Evolutionary conservation across 768 basidiomycete species (phyloP), one percentile per base, ranked within the genome.

Genomic region (Strobilomyces echinocephalus): DNA sequence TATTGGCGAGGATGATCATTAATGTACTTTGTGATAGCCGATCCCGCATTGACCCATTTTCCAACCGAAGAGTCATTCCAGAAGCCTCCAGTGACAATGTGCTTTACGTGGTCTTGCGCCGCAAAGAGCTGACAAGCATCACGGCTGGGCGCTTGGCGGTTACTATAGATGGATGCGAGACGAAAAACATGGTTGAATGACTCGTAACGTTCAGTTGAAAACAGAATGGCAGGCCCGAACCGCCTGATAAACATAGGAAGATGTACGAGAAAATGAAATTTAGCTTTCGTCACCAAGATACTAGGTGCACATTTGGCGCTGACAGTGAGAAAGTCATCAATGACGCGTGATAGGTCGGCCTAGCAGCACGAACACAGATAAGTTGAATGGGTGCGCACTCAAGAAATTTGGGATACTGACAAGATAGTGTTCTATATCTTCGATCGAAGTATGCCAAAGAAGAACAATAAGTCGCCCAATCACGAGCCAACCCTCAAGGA

Each of bases 371-470:
- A 9, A 8, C 14, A 18, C 26, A 43, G 42, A 43, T 28, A 43
- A 5, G 14, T 30, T 16, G 49, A 28, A n/a, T 28, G 28, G 9
- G 21, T 40, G 30, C 18, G 6, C 7, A 8, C 28, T 28, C 14
- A 20, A 30, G 2, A 11, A 34, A 18, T 28, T 5, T 28, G 28
- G 28, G 28, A 43, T 39, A 52, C 50, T 21, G 1, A 72, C 66
- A 4, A 73, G 18, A 57, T 77, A 79, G n/a, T 61, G 45, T 5
- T 72, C 63, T 20, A 64, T 59, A 44, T 78, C 57, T 0, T 55
- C 46, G 15, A 79, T 79, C 54, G 70, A 67, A 0, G 69, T 67
- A 14, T 75, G 57, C 78, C 78, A 80, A 0, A 79, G 60, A 1
- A 77, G 60, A 0, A 75, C 70, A 0, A 65, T 41, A 0, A 79